Percentiles rank a stretch among this genome's conserved stretches.
These are phyloP conservation scores for Cerrena zonata DNA, from an alignment of 1,284 basidiomycete genomes.

Conservation along the genomic window DNA sequence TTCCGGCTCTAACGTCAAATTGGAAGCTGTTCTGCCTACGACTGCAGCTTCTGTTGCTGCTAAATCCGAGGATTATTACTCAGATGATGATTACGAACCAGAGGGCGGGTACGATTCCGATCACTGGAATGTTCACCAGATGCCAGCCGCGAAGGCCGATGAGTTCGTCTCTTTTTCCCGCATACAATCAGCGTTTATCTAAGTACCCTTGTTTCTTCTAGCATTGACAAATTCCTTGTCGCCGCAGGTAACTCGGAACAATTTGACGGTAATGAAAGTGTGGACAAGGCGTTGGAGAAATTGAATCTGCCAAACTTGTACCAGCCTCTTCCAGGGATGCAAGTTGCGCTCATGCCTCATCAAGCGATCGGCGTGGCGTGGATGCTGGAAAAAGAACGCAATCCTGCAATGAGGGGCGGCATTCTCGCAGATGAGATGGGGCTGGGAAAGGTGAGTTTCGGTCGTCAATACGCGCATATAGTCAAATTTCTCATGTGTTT, in stretches of 20 bases:
- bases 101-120: constrained; percentile 41
- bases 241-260: constrained; percentile 49
- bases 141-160: constrained; percentile 40
- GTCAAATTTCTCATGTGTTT: neutral
- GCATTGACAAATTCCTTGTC: constrained; percentile 50
- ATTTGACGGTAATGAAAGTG: constrained; percentile 49
- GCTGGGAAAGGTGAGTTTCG: constrained; percentile 43
- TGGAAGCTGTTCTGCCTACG: constrained; percentile 1
- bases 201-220: constrained; percentile 17
- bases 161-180: constrained; percentile 35
- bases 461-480: neutral
- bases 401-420: constrained; percentile 43
- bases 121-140: constrained; percentile 40
- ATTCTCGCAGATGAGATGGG: constrained; percentile 77
- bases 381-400: constrained; percentile 60
- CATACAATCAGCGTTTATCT: neutral
- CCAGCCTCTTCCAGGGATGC: constrained; percentile 45
- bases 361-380: constrained; percentile 63
- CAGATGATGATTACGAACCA: constrained; percentile 31
- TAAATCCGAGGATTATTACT: constrained; percentile 4
- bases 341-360: constrained; percentile 55
- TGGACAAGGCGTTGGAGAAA: constrained; percentile 43
- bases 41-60: neutral
- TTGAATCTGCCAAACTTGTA: constrained; percentile 39
- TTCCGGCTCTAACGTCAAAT: constrained; percentile 8